phyloP scores from a whole-genome alignment of 2,329 filamentous ascomycete genomes.

The Blumeria graminis region DNA sequence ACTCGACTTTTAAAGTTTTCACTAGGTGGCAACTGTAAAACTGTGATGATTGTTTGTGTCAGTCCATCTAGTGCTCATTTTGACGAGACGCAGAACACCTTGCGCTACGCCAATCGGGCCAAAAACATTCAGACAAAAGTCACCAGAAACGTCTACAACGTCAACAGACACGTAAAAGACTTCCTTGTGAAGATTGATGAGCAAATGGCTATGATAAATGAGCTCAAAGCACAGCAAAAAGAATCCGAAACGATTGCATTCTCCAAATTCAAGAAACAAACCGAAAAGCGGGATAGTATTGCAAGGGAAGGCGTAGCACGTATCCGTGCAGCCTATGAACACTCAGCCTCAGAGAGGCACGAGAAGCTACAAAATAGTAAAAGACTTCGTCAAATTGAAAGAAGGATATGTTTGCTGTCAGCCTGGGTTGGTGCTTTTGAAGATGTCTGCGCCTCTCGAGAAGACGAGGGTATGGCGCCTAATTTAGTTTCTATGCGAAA shows the following conservation, averaged over 20 bases:
- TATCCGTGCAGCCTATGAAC: constrained; percentile 62
- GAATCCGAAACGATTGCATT: constrained; percentile 65
- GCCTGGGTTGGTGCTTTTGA: constrained; percentile 90
- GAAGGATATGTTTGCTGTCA: constrained; percentile 64
- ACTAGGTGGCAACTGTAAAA: constrained; percentile 91
- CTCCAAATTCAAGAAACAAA: constrained; percentile 73
- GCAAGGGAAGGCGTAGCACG: constrained; percentile 57
- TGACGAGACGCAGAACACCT: constrained; percentile 92
- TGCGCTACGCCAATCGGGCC: constrained; percentile 88
- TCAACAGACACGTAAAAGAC: constrained; percentile 96
- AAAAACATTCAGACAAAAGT: constrained; percentile 99
- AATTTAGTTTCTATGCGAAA: constrained; percentile 58
- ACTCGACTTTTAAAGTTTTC: constrained; percentile 92
- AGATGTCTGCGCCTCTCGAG: constrained; percentile 45
- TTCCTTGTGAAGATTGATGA: constrained; percentile 98
- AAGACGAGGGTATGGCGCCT: constrained; percentile 43
- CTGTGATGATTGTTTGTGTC: constrained; percentile 98
- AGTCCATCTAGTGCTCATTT: constrained; percentile 92
- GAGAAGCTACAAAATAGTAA: constrained; percentile 63
- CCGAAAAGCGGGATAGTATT: constrained; percentile 56
- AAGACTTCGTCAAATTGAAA: constrained; percentile 58
- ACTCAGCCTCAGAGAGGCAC: constrained; percentile 50
- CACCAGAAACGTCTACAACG: constrained; percentile 96
- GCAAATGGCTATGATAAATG: constrained; percentile 90
- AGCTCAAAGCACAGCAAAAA: constrained; percentile 79